These are phyloP conservation scores for Mortierella sp. DNA, from an alignment of 371 early-diverging fungal genomes.

Conservation along the genomic window DNA sequence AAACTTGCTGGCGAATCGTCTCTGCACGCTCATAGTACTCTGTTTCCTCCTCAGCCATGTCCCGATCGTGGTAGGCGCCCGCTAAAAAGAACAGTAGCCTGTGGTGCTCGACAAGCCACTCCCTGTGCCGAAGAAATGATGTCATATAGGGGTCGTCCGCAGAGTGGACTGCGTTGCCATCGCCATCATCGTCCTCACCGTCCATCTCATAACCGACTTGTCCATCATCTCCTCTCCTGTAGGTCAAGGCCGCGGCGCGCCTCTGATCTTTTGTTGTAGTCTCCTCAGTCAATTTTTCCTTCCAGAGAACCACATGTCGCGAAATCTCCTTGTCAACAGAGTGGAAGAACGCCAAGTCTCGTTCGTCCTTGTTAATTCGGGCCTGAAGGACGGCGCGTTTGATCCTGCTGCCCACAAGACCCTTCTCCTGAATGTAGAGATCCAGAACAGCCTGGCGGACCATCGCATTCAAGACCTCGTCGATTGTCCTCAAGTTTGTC, in stretches of 20 bases:
- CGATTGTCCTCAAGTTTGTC: constrained; percentile 37
- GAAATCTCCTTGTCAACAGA: constrained; percentile 16
- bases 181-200: not conserved
- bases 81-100: constrained; percentile 73
- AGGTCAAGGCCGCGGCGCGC: not conserved
- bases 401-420: constrained; percentile 4
- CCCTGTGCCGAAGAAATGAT: constrained; percentile 31
- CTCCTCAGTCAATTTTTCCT: constrained; percentile 18
- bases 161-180: constrained; percentile 2
- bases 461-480: constrained; percentile 67
- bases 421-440: constrained; percentile 30
- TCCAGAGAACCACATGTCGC: constrained; percentile 27
- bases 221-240: not conserved
- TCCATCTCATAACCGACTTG: constrained; percentile 22
- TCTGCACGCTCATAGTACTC: constrained; percentile 67
- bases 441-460: constrained; percentile 49
- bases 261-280: constrained; percentile 3
- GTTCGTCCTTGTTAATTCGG: constrained; percentile 20
- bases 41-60: constrained; percentile 55
- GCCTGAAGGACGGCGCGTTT: constrained; percentile 42
- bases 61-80: constrained; percentile 62
- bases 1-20: constrained; percentile 59
- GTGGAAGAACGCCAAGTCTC: constrained; percentile 20
- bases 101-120: constrained; percentile 70
- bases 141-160: constrained; percentile 19